These are phyloP conservation scores for Kokia cookei DNA, from an alignment of 441 rosid genomes.

Conservation along the genomic window DNA sequence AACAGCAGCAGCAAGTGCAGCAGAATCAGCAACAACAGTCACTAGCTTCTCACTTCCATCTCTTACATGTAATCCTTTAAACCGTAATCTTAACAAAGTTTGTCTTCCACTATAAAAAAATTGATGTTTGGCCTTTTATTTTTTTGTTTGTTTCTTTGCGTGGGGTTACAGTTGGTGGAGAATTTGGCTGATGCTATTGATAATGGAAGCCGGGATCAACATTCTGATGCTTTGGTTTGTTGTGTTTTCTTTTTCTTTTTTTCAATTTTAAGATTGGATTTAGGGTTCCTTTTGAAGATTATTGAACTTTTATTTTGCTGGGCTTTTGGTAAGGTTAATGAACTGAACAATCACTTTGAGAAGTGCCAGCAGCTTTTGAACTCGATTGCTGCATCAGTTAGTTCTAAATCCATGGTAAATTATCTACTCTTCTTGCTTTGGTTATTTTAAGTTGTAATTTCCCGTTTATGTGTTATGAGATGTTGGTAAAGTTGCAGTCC, in stretches of 20 bases:
- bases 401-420: conserved; percentile 61
- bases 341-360: conserved; percentile 76
- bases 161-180: conserved; percentile 53
- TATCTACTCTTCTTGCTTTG: neutral
- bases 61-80: conserved; percentile 41
- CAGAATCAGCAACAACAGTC: conserved; percentile 78
- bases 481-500: neutral
- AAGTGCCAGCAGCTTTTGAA: conserved; percentile 89
- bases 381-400: conserved; percentile 67
- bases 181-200: conserved; percentile 63
- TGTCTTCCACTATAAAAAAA: neutral
- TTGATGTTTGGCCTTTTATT: neutral
- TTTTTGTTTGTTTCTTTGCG: neutral
- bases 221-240: conserved; percentile 77
- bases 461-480: neutral
- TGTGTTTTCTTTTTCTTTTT: neutral
- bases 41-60: conserved; percentile 86
- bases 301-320: neutral
- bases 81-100: neutral
- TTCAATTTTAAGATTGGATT: neutral
- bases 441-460: neutral
- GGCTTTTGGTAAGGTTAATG: conserved; percentile 40
- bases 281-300: neutral
- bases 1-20: conserved; percentile 30
- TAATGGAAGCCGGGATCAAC: conserved; percentile 78